Evolutionary conservation across 2,329 filamentous ascomycete species (phyloP), one percentile per base, ranked within the genome.

Genomic region (Hypoxylon sp.): DNA sequence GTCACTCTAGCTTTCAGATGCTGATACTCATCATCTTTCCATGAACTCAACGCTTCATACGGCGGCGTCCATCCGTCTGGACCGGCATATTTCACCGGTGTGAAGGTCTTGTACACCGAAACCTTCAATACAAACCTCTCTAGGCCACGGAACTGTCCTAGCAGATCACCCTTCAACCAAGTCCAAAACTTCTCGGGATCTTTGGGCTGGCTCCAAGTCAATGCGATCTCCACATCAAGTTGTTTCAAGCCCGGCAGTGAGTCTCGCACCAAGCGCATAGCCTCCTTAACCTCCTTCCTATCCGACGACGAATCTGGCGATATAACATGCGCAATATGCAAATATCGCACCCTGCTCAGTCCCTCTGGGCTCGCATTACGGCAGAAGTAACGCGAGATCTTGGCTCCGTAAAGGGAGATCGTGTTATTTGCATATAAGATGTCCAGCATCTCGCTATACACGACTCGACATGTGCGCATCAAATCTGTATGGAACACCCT

Each of bases 321-420:
- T 4, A 62, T 31, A 26, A 43, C 36, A 9, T 56, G 42, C 30
- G 51, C 57, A 5, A 52, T 15, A 15, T 62, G 59, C 9, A 54
- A 46, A 21, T 15, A 57, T 5, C 51, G 51, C 17, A 62, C 35
- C 15, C 56, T 38, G 8, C 11, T 7, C 16, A 62, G 29, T 0
- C 59, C 59, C 31, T 62, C 59, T 1, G 54, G 59, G 7, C 59
- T 62, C 32, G 54, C 54, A 12, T 60, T 60, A 5, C 57, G 57
- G 25, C 44, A 41, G 19, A 62, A 62, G 21, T 54, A 60, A 1
- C 36, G 57, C 31, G 51, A 54, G 15, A 62, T 59, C 12, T 60
- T 48, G 3, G 41, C 42, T 12, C 59, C 54, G 31, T 60, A 50
- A 9, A 62, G 40, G n/a, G 54, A 60, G 20, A 60, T 38, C 7